These are phyloP conservation scores for Ceratobasidium theobromae DNA, from an alignment of 1,284 basidiomycete genomes.

Conservation along the genomic window DNA sequence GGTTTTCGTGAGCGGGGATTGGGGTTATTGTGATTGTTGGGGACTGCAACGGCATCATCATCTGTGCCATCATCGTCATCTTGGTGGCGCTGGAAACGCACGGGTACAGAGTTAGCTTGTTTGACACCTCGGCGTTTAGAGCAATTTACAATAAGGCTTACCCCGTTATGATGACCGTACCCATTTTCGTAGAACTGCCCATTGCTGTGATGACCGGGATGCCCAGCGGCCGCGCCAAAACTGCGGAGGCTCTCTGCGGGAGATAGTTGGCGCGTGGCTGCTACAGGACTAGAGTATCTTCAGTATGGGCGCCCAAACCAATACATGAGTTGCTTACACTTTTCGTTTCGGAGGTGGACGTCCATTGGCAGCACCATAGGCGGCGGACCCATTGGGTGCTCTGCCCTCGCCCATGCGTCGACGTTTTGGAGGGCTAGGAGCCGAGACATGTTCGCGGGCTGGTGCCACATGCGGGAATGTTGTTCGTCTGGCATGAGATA, in stretches of 20 bases:
- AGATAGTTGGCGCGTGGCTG: slow-evolving; percentile 3
- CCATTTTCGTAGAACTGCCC: slow-evolving; percentile 31
- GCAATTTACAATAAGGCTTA: slow-evolving; percentile 26
- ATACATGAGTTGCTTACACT: slow-evolving; percentile 2
- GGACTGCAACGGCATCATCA: slow-evolving; percentile 4
- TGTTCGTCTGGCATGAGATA: slow-evolving; percentile 61
- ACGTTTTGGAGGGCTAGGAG: slow-evolving; percentile 27
- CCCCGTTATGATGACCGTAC: slow-evolving; percentile 30
- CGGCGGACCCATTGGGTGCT: neutral
- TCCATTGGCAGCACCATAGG: slow-evolving; percentile 2
- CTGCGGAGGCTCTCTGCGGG: slow-evolving; percentile 25
- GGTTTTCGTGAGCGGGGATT: slow-evolving; percentile 18
- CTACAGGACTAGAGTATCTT: neutral
- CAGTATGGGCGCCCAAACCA: neutral
- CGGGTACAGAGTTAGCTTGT: neutral
- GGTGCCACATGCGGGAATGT: slow-evolving; percentile 71
- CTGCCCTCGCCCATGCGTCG: slow-evolving; percentile 22
- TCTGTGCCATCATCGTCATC: slow-evolving; percentile 29
- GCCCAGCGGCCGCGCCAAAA: slow-evolving; percentile 7
- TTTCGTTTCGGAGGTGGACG: slow-evolving; percentile 31
- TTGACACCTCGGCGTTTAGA: neutral
- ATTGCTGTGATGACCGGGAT: slow-evolving; percentile 20
- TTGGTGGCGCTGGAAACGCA: slow-evolving; percentile 18
- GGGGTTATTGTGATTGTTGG: slow-evolving; percentile 10
- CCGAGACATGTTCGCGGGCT: slow-evolving; percentile 36